These are phyloP conservation scores for Domatiomyces globalis DNA, from an alignment of 2,329 filamentous ascomycete species.

Conservation along the genomic window DNA sequence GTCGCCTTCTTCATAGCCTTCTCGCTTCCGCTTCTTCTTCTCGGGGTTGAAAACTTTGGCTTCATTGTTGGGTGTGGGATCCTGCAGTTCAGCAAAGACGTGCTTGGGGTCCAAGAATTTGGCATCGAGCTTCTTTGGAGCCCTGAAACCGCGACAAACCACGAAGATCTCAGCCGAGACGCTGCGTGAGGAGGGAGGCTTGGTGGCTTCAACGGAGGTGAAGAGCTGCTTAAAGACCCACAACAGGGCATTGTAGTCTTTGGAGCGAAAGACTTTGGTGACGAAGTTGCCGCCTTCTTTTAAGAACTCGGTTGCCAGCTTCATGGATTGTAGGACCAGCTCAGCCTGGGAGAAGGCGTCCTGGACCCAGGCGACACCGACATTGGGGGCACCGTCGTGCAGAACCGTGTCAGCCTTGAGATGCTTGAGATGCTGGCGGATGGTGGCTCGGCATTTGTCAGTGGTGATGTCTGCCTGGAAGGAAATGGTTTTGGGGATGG, in stretches of 20 bases:
- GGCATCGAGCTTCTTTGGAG: conserved; percentile 82
- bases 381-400: conserved; percentile 94
- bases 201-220: conserved; percentile 87
- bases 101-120: conserved; percentile 78
- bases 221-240: conserved; percentile 99
- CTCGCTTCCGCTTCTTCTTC: conserved; percentile 90
- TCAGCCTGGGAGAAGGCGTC: conserved; percentile 97
- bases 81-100: conserved; percentile 85
- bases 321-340: conserved; percentile 76
- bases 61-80: conserved; percentile 81
- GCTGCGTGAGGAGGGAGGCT: conserved; percentile 87
- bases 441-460: conserved; percentile 83
- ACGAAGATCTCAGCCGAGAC: conserved; percentile 98
- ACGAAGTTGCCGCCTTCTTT: conserved; percentile 83
- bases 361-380: conserved; percentile 95
- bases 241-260: conserved; percentile 87
- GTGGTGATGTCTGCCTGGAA: conserved; percentile 98
- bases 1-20: conserved; percentile 94
- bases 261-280: conserved; percentile 93
- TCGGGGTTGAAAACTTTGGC: conserved; percentile 97
- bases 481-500: conserved; percentile 83
- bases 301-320: conserved; percentile 86
- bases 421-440: conserved; percentile 79
- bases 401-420: conserved; percentile 94
- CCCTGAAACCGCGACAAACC: conserved; percentile 88